phyloP scores from a whole-genome alignment of 257 asterid species.

The Paulownia fortunei region DNA sequence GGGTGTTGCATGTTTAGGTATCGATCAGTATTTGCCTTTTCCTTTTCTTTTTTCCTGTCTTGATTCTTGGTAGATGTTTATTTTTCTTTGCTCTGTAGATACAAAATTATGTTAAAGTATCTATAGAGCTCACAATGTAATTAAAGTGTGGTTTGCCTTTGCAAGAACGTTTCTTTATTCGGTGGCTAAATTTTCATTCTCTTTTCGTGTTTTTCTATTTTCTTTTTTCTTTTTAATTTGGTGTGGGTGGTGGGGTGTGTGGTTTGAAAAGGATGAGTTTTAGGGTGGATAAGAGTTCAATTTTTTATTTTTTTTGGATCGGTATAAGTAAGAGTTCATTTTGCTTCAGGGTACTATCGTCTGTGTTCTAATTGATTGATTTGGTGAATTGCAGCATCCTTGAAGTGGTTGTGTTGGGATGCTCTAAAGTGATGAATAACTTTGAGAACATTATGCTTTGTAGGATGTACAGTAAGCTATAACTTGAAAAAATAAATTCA shows the following conservation, averaged over 20 bases:
- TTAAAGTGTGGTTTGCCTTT: background rate
- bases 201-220: background rate
- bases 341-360: background rate
- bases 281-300: conserved; percentile 24
- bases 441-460: background rate
- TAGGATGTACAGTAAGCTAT: background rate
- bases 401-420: background rate
- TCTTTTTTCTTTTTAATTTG: background rate
- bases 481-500: background rate
- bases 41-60: background rate
- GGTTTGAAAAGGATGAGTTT: background rate
- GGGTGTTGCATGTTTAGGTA: conserved; percentile 20
- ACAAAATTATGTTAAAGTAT: background rate
- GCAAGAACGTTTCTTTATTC: background rate
- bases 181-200: background rate
- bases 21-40: background rate
- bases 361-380: background rate
- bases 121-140: background rate
- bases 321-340: too few relatives aligned
- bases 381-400: background rate
- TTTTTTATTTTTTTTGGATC: too few relatives aligned
- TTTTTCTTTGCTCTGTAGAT: background rate
- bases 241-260: background rate
- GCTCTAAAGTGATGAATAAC: background rate
- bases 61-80: background rate